These are phyloP conservation scores for Phyllostachys edulis DNA, from an alignment of 176 grass and related monocot genomes.

Conservation along the genomic window DNA sequence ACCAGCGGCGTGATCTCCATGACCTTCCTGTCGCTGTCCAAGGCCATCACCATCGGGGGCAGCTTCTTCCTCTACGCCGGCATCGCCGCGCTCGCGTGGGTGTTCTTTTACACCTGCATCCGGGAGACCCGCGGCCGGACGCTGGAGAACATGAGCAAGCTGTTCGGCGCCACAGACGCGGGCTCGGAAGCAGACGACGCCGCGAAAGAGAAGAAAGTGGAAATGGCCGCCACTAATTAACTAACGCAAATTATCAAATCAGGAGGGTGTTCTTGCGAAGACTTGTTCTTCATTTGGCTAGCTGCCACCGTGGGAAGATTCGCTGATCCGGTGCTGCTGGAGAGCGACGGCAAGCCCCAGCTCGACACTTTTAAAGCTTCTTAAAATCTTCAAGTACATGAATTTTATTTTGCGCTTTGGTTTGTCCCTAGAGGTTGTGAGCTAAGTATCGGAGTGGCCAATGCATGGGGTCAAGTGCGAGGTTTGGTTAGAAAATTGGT, in stretches of 20 bases:
- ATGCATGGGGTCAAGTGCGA: background rate
- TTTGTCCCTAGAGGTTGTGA: conserved; percentile 18
- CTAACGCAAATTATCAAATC: conserved; percentile 29
- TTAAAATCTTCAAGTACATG: conserved; percentile 26
- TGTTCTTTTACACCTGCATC: conserved; percentile 73
- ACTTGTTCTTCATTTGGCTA: conserved; percentile 3
- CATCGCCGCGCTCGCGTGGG: conserved; percentile 43
- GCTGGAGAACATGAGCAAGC: conserved; percentile 59
- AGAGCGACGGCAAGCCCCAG: conserved; percentile 39
- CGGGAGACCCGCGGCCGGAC: conserved; percentile 73
- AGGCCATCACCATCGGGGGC: conserved; percentile 77
- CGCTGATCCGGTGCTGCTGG: conserved; percentile 34
- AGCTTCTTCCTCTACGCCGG: conserved; percentile 78
- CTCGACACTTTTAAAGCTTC: conserved; percentile 25
- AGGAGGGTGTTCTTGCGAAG: background rate
- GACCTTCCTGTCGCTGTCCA: conserved; percentile 75
- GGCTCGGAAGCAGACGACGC: background rate
- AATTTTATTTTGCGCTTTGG: background rate
- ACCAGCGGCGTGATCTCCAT: conserved; percentile 81
- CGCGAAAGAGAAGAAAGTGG: conserved; percentile 41
- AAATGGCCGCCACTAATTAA: conserved; percentile 45
- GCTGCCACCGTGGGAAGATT: conserved; percentile 36
- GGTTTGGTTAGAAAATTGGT: conserved; percentile 15
- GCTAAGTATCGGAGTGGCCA: background rate
- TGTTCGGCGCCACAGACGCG: conserved; percentile 44